A percentile compares a stretch with the other conserved stretches of the same genome.
Evolutionary conservation across 2,329 filamentous ascomycete genomes (phyloP).

Genomic region (Neonectria ditissima): DNA sequence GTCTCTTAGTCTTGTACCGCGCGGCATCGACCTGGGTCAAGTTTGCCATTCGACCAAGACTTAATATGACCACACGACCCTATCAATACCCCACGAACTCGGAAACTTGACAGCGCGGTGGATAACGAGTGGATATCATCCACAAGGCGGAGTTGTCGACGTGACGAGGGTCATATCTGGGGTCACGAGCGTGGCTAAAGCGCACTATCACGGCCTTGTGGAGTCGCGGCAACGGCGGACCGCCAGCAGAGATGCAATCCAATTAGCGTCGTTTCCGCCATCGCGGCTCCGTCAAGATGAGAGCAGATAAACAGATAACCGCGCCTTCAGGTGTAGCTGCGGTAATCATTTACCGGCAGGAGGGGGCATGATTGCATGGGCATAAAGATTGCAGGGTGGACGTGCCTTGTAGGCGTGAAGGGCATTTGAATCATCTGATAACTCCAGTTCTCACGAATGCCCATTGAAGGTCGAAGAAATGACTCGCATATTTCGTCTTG

Average conservation of each 20-base stretch:
- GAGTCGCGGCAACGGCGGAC: slow-evolving; percentile 44
- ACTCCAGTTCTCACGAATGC: slow-evolving; percentile 3
- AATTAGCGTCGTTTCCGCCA: slow-evolving; percentile 40
- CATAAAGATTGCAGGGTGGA: slow-evolving; percentile 16
- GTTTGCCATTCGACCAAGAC: no score
- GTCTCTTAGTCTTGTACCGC: no score
- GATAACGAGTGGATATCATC: slow-evolving; percentile 4
- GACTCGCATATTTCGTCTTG: slow-evolving; percentile 42
- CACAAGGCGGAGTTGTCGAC: neutral
- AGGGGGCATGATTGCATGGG: neutral
- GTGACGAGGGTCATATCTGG: slow-evolving; percentile 1
- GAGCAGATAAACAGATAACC: slow-evolving; percentile 9
- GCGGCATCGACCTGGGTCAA: no score
- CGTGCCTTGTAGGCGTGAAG: no score
- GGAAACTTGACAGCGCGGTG: neutral
- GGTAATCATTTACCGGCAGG: neutral
- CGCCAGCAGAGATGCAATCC: slow-evolving; percentile 32
- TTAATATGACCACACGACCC: no score
- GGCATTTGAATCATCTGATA: neutral
- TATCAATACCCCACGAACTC: no score
- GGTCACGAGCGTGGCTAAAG: slow-evolving; percentile 10
- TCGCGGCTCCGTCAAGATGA: slow-evolving; percentile 24
- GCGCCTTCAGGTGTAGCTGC: neutral
- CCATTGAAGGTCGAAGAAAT: slow-evolving; percentile 24
- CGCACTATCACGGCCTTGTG: slow-evolving; percentile 25